phyloP scores from a whole-genome alignment of 169 alveolate species.

The Cardiosporidium cionae region DNA sequence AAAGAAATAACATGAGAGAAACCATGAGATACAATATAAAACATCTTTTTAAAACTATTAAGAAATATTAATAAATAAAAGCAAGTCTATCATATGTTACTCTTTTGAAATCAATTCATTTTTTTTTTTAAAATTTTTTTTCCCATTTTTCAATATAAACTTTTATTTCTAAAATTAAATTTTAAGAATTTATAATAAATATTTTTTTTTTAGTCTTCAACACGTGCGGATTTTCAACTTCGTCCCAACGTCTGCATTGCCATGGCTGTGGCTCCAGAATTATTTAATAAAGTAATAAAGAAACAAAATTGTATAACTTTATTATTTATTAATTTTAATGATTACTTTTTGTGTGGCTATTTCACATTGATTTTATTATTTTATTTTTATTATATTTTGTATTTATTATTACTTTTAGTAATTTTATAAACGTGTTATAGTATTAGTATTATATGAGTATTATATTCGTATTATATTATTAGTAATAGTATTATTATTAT shows the following conservation, averaged over 20 bases:
- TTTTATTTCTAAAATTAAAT: too few species aligned
- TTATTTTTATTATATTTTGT: neutral
- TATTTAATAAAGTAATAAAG: slow-evolving; percentile 65
- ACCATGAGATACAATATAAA: too few species aligned
- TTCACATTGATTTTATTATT: slow-evolving; percentile 41
- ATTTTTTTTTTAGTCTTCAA: too few species aligned
- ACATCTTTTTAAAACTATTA: too few species aligned
- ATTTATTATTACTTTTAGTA: too few species aligned
- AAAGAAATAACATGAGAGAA: too few species aligned
- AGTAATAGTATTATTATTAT: too few species aligned
- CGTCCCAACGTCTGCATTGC: slow-evolving; percentile 79
- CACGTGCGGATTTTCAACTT: slow-evolving; percentile 66
- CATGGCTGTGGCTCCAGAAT: slow-evolving; percentile 79
- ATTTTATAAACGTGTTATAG: too few species aligned
- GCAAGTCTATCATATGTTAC: neutral
- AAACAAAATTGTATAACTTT: slow-evolving; percentile 39
- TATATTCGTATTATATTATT: too few species aligned
- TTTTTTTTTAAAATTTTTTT: neutral
- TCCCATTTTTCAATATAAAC: neutral
- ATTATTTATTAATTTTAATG: slow-evolving; percentile 36
- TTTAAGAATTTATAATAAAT: too few species aligned
- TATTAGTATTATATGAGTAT: too few species aligned
- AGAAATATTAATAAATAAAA: too few species aligned
- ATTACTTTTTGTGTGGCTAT: neutral
- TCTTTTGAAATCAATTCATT: neutral